phyloP scores from a whole-genome alignment of 1,139 yeast species.

The Pneumocystis canis region DNA sequence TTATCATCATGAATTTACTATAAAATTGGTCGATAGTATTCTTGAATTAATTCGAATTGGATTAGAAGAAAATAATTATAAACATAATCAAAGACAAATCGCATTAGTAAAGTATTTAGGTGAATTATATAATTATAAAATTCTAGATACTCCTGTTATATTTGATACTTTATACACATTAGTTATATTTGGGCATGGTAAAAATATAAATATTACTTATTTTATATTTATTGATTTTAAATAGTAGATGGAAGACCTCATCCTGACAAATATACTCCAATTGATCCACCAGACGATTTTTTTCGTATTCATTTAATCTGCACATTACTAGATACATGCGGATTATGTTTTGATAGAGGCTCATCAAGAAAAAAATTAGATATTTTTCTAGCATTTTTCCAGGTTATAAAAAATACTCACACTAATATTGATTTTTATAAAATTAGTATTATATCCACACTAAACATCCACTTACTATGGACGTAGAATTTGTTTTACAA shows the following conservation, averaged over 20 bases:
- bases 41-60: conserved; percentile 52
- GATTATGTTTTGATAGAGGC: conserved; percentile 15
- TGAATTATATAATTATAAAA: conserved; percentile 37
- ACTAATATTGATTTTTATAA: not conserved
- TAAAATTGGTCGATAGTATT: conserved; percentile 45
- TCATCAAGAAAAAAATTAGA: conserved; percentile 26
- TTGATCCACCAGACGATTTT: conserved; percentile 54
- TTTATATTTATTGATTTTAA: not conserved
- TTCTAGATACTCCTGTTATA: conserved; percentile 37
- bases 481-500: conserved; percentile 38
- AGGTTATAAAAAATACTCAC: conserved; percentile 19
- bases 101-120: conserved; percentile 49
- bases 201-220: not conserved
- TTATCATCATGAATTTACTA: conserved; percentile 29
- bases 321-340: conserved; percentile 26
- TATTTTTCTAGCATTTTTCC: conserved; percentile 47
- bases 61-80: conserved; percentile 49
- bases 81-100: conserved; percentile 45
- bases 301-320: conserved; percentile 51
- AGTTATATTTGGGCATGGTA: conserved; percentile 49
- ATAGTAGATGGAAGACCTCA: conserved; percentile 40
- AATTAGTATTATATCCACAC: conserved; percentile 44
- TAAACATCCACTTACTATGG: conserved; percentile 54
- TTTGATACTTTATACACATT: conserved; percentile 45
- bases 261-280: conserved; percentile 30